Base-by-base conservation (phyloP, 768 basidiomycete species). In the Pleurotus platypus region DNA sequence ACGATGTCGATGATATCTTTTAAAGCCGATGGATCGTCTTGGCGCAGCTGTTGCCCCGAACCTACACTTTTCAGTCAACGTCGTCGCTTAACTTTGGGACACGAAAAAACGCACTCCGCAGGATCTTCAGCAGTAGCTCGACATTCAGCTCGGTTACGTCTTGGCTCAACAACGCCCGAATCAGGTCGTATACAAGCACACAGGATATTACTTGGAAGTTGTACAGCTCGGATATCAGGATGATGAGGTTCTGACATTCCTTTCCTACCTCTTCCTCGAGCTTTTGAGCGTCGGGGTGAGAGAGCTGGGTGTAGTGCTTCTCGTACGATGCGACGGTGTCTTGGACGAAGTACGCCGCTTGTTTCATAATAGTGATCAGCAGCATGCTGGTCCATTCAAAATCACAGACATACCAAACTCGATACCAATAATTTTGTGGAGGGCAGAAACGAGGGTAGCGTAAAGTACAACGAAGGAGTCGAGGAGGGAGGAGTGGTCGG, bases 181-280 rank as follows among this genome's bases (percentile, higher is more conserved):
- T 87, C 48, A 98, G 69, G 66, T 98, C 97, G 71, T 94, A 98
- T 47, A 98, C 74, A n/a, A 98, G 78, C 9, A 88, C 73, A 57
- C 86, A 92, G 2, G 92, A 92, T 54, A 98, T 82, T 20, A 98
- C 92, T 72, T 94, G 91, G 67, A 98, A 94, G 67, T 98, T 98
- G 76, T 98, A 98, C 16, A 99, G 75, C 67, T 98, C 94, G 2
- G 93, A 90, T 18, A 98, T 72, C 20, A 98, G 80, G 1, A 92
- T 83, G 42, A 96, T 79, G 35, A 99, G 72, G 67, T 99, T 98
- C 8, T 89, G 85, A 61, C 86, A 86, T 66, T 96, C 92, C 72
- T 98, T 99, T 27, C 93, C 91, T 5, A 74, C 68, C 1, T 71
- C 74, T 18, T 76, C 76, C 7, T 66, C 59, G 15, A 65, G 65